A percentile compares a stretch with the other conserved stretches of the same genome.
phyloP scores from a whole-genome alignment of 768 basidiomycete species.

The Candolleomyces efflorescens region DNA sequence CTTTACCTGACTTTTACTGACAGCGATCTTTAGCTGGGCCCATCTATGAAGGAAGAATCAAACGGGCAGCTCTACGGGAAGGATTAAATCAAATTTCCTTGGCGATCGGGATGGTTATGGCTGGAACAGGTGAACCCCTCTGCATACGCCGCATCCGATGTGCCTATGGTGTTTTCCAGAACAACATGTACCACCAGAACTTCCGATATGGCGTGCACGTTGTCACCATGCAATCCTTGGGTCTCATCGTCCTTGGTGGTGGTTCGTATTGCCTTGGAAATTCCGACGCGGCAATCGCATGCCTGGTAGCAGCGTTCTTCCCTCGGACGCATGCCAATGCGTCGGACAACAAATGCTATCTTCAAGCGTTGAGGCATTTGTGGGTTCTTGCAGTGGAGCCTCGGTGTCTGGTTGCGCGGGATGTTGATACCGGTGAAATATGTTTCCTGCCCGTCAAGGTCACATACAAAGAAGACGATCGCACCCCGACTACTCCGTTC shows the following conservation, averaged over 20 bases:
- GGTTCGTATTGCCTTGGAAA: constrained; percentile 91
- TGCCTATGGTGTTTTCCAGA: constrained; percentile 82
- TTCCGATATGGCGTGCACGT: constrained; percentile 88
- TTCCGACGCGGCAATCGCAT: constrained; percentile 88
- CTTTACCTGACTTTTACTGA: constrained; percentile 1
- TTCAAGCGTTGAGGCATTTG: constrained; percentile 90
- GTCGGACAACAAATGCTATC: constrained; percentile 83
- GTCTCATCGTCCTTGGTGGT: constrained; percentile 88
- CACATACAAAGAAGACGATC: constrained; percentile 63
- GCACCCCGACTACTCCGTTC: constrained; percentile 65
- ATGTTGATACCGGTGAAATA: constrained; percentile 87
- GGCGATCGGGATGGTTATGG: constrained; percentile 90
- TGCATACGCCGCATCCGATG: constrained; percentile 84
- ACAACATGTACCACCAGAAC: constrained; percentile 53
- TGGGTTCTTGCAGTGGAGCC: constrained; percentile 98
- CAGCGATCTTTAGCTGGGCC: constrained; percentile 43
- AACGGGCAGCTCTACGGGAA: constrained; percentile 81
- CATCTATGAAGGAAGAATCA: constrained; percentile 84
- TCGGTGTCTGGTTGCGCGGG: constrained; percentile 84
- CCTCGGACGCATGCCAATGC: constrained; percentile 79
- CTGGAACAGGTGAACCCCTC: constrained; percentile 92
- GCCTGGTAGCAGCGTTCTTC: constrained; percentile 87
- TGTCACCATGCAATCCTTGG: constrained; percentile 86
- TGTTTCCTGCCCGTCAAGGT: constrained; percentile 93
- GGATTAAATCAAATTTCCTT: constrained; percentile 86